A percentile compares a stretch with the other conserved stretches of the same genome.
These are phyloP conservation scores for Exophiala viscosa DNA, from an alignment of 2,329 filamentous ascomycete genomes.

Conservation along the genomic window DNA sequence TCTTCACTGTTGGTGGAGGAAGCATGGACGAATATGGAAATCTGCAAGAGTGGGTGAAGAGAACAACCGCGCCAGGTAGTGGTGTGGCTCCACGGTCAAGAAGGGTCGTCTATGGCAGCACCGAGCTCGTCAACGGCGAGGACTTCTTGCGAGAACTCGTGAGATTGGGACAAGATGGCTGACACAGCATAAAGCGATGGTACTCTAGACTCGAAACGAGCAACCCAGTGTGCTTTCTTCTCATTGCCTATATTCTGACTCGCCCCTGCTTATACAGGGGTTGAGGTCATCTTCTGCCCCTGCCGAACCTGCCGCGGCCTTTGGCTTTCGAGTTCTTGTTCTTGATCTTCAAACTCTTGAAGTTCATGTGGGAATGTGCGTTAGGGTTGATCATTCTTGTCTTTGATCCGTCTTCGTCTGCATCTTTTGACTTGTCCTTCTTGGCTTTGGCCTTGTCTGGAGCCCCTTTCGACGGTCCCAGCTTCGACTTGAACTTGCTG, in stretches of 20 bases:
- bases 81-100: conserved; percentile 59
- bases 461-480: neutral
- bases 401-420: conserved; percentile 14
- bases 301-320: conserved; percentile 37
- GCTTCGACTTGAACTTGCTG: neutral
- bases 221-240: neutral
- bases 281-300: conserved; percentile 10
- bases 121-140: conserved; percentile 63
- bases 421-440: neutral
- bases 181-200: conserved; percentile 1
- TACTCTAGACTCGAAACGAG: neutral
- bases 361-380: conserved; percentile 45
- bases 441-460: neutral
- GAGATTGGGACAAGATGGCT: conserved; percentile 55
- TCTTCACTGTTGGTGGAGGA: conserved; percentile 93
- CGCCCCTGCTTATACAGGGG: neutral
- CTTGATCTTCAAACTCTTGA: conserved; percentile 46
- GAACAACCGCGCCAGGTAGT: conserved; percentile 59
- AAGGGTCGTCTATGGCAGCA: conserved; percentile 91
- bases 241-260: no score
- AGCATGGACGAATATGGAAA: conserved; percentile 99
- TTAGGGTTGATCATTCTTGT: conserved; percentile 41
- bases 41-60: conserved; percentile 87
- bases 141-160: conserved; percentile 58
- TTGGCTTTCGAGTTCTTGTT: conserved; percentile 35